Evolutionary conservation across 805 yeast species (phyloP).

Genomic region (Kluyveromyces dobzhanskii): DNA sequence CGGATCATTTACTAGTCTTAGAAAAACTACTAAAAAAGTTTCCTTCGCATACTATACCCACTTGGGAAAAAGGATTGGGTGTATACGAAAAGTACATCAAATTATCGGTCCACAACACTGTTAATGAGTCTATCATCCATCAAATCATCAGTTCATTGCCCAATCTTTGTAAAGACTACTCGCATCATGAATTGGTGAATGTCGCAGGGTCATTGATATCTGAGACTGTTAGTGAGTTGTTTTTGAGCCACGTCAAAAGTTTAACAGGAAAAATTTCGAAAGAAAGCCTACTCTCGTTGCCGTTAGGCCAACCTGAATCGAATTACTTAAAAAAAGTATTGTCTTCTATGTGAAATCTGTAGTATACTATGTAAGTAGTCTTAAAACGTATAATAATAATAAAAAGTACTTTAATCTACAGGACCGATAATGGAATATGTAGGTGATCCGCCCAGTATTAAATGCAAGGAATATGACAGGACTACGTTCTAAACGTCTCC

Average conservation of each 20-base stretch:
- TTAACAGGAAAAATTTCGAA: conserved; percentile 7
- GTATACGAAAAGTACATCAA: conserved; percentile 45
- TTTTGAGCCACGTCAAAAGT: conserved; percentile 12
- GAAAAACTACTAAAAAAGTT: conserved; percentile 33
- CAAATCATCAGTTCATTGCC: conserved; percentile 41
- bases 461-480: too few relatives aligned
- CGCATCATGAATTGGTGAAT: conserved; percentile 25
- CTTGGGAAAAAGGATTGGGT: conserved; percentile 53
- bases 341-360: conserved; percentile 1
- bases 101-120: conserved; percentile 19
- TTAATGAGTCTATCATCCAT: conserved; percentile 25
- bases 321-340: conserved; percentile 28
- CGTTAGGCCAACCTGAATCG: conserved; percentile 22
- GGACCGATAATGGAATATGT: too few relatives aligned
- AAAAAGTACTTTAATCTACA: too few relatives aligned
- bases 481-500: conserved; percentile 27
- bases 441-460: too few relatives aligned
- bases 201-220: conserved; percentile 50
- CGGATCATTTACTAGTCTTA: conserved; percentile 24
- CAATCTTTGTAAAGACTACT: conserved; percentile 30
- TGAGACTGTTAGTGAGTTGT: conserved; percentile 31
- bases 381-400: too few relatives aligned
- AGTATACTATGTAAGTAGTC: too few relatives aligned
- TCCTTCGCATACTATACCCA: conserved; percentile 36
- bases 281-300: conserved; percentile 13